Conservation (phyloP, 1,284 basidiomycete species). For the Malassezia obtusa region DNA sequence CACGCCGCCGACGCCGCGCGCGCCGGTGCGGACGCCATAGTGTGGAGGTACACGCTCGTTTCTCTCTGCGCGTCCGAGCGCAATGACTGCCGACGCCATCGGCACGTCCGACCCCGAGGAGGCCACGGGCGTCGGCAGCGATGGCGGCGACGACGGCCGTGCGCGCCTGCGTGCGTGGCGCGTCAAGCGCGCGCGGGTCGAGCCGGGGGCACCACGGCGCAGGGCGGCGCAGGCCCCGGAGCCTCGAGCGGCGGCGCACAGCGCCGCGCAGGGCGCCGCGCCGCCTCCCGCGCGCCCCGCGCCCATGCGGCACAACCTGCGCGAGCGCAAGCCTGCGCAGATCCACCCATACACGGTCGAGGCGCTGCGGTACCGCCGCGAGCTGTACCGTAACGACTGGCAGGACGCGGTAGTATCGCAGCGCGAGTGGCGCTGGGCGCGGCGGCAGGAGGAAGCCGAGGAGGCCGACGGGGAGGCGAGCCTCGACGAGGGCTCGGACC, state of each 20-base stretch:
- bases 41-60: too few relatives aligned
- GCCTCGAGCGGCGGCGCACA: not conserved
- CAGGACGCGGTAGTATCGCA: slow-evolving; percentile 49
- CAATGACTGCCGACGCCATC: not conserved
- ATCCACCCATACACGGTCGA: slow-evolving; percentile 49
- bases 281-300: not conserved
- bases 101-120: slow-evolving; percentile 16
- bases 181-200: not conserved
- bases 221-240: not conserved
- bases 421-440: slow-evolving; percentile 23
- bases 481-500: not conserved
- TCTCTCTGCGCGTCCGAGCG: not conserved
- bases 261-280: not conserved
- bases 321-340: slow-evolving; percentile 46
- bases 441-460: not conserved
- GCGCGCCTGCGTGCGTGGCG: too few relatives aligned
- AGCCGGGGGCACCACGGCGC: not conserved
- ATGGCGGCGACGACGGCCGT: not conserved
- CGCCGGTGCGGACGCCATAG: not conserved
- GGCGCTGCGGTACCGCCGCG: slow-evolving; percentile 41
- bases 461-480: not conserved
- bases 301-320: slow-evolving; percentile 28
- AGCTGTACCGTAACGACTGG: slow-evolving; percentile 49
- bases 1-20: not conserved
- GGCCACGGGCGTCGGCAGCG: slow-evolving; percentile 12